These are phyloP conservation scores for Apiotrichum porosum DNA, from an alignment of 1,284 basidiomycete species.

Conservation along the genomic window DNA sequence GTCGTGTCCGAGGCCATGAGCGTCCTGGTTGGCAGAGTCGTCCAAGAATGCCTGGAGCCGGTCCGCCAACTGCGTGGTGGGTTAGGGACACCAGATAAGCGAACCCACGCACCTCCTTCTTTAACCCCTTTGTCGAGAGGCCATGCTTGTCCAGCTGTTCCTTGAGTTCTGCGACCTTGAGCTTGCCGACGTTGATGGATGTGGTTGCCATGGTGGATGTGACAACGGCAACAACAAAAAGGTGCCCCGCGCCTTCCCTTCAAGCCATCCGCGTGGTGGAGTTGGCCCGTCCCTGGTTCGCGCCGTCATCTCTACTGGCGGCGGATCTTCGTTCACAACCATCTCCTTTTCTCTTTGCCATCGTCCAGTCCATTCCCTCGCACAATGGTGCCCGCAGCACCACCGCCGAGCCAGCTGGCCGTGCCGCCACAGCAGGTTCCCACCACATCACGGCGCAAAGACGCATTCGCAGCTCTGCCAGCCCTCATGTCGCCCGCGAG, in stretches of 20 bases:
- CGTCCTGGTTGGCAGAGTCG: not conserved
- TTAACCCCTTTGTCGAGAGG: constrained; percentile 37
- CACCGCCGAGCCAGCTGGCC: not conserved
- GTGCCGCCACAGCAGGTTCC: no score
- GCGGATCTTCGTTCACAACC: no score
- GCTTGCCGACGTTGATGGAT: constrained; percentile 6
- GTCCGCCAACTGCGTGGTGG: constrained; percentile 33
- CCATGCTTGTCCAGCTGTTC: constrained; percentile 43
- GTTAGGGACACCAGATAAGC: not conserved
- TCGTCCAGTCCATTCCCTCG: no score
- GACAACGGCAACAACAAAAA: no score
- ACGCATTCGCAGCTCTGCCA: not conserved
- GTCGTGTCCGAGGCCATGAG: not conserved
- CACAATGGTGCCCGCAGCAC: not conserved
- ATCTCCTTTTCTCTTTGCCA: no score
- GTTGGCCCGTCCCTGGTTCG: no score
- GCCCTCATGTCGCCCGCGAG: not conserved
- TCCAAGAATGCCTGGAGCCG: constrained; percentile 23
- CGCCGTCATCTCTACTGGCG: no score
- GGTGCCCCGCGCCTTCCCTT: not conserved
- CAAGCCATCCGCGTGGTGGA: no score
- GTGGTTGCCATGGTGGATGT: no score
- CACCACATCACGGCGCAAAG: no score
- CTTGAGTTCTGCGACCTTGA: constrained; percentile 46
- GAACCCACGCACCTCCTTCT: constrained; percentile 44